Evolutionary conservation across 345 rosid species (phyloP).

Genomic region (Corchorus capsularis): DNA sequence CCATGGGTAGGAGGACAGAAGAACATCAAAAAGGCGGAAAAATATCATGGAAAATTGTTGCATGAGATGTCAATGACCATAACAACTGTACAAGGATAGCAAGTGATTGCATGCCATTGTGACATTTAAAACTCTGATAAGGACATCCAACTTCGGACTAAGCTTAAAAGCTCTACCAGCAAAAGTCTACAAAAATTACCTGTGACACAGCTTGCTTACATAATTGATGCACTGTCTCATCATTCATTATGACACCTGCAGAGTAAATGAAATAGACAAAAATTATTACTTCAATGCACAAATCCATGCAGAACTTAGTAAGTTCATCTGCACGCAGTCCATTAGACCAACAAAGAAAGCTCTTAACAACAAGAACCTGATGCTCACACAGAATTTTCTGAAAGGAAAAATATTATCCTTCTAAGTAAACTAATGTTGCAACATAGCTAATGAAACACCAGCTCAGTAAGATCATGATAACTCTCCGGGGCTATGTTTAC

Average conservation of each 20-base stretch:
- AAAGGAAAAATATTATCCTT: not conserved
- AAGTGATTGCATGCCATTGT: not conserved
- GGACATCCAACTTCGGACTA: not conserved
- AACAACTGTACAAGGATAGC: not conserved
- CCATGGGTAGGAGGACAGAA: not conserved
- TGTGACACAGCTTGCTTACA: conserved; percentile 91
- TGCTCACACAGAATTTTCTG: not conserved
- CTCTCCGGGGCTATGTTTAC: not conserved
- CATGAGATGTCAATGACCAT: not conserved
- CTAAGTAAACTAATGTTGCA: conserved; percentile 10
- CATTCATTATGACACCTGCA: conserved; percentile 88
- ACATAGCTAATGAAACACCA: not conserved
- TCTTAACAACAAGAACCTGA: not conserved
- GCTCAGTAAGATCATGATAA: not conserved
- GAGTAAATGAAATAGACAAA: not conserved
- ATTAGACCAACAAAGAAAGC: not conserved
- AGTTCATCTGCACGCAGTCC: not conserved
- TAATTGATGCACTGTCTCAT: conserved; percentile 90
- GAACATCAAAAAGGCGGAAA: not conserved
- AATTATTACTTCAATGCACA: conserved; percentile 15
- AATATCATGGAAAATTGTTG: not conserved
- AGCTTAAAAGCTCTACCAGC: not conserved
- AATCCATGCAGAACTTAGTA: not conserved
- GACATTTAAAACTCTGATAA: not conserved
- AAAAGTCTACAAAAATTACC: conserved; percentile 38